These are phyloP conservation scores for Nakazawaea pomicola DNA, from an alignment of 805 yeast genomes.

Conservation along the genomic window DNA sequence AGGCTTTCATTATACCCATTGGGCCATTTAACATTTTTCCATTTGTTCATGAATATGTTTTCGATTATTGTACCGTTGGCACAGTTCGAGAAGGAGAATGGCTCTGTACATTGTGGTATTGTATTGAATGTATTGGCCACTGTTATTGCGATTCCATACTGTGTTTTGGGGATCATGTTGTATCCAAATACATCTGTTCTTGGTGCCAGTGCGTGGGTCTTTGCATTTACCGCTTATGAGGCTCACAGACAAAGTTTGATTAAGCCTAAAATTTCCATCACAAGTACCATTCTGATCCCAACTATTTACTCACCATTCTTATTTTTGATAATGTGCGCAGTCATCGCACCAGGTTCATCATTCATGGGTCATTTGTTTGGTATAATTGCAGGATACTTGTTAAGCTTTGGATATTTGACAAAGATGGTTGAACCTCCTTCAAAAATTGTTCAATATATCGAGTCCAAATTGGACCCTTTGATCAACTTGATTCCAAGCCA, in stretches of 20 bases:
- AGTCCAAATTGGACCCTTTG: slow-evolving; percentile 40
- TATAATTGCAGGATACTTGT: slow-evolving; percentile 57
- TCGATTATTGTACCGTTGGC: slow-evolving; percentile 57
- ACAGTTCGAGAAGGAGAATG: slow-evolving; percentile 65
- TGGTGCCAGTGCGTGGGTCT: slow-evolving; percentile 74
- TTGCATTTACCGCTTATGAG: slow-evolving; percentile 58
- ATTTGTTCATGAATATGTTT: slow-evolving; percentile 53
- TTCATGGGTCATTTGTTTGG: slow-evolving; percentile 74
- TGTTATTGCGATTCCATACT: slow-evolving; percentile 59
- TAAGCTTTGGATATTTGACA: slow-evolving; percentile 52
- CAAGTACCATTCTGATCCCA: slow-evolving; percentile 44
- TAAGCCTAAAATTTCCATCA: slow-evolving; percentile 20
- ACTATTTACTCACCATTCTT: slow-evolving; percentile 56
- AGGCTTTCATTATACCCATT: slow-evolving; percentile 68
- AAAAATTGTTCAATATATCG: slow-evolving; percentile 59
- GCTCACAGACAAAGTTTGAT: slow-evolving; percentile 42
- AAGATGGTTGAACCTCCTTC: slow-evolving; percentile 62
- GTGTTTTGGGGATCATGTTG: slow-evolving; percentile 43
- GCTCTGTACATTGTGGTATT: slow-evolving; percentile 83
- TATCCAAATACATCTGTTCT: slow-evolving; percentile 50
- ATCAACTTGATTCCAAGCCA: slow-evolving; percentile 51
- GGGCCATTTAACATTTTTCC: slow-evolving; percentile 58
- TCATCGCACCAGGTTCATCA: slow-evolving; percentile 61
- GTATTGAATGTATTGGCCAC: slow-evolving; percentile 70
- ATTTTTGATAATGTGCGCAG: slow-evolving; percentile 40